Conservation (phyloP, 1,139 yeast species). For the Magnusiomyces sp. region DNA sequence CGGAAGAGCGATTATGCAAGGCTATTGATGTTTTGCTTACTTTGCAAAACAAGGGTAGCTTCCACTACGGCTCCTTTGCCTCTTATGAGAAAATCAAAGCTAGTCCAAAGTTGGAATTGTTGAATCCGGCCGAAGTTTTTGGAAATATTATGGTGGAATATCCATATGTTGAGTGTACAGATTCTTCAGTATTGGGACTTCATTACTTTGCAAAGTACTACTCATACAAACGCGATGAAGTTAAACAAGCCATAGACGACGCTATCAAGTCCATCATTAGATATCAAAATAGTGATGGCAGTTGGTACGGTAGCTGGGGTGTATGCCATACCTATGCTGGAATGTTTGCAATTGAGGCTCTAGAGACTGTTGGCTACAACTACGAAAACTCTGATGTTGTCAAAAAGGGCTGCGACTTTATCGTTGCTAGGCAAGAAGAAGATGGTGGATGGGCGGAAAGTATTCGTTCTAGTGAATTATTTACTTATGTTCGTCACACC, state of each 20-base stretch:
- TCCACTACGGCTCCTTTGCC: constrained; percentile 87
- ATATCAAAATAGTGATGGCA: constrained; percentile 71
- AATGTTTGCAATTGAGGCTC: constrained; percentile 96
- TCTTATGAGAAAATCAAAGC: constrained; percentile 85
- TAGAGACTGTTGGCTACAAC: constrained; percentile 55
- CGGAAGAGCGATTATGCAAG: constrained; percentile 46
- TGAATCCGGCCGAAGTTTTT: constrained; percentile 97
- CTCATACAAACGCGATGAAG: constrained; percentile 56
- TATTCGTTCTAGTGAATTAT: constrained; percentile 62
- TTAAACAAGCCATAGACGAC: constrained; percentile 55
- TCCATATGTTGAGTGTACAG: constrained; percentile 97
- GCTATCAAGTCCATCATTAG: constrained; percentile 66
- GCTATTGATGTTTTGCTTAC: constrained; percentile 65
- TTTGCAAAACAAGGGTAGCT: constrained; percentile 69
- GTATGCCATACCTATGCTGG: constrained; percentile 93
- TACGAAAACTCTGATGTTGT: constrained; percentile 59
- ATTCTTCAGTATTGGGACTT: constrained; percentile 83
- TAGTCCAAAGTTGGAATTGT: constrained; percentile 59
- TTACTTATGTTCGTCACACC: constrained; percentile 59
- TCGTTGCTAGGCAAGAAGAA: constrained; percentile 54
- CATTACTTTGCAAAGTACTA: constrained; percentile 62
- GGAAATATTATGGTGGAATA: constrained; percentile 98
- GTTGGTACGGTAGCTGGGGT: constrained; percentile 99
- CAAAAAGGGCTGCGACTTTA: constrained; percentile 73
- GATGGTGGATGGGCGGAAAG: constrained; percentile 98